Evolutionary conservation across 1,284 basidiomycete genomes (phyloP).

Genomic region (Cryptococcus jaspeensis): DNA sequence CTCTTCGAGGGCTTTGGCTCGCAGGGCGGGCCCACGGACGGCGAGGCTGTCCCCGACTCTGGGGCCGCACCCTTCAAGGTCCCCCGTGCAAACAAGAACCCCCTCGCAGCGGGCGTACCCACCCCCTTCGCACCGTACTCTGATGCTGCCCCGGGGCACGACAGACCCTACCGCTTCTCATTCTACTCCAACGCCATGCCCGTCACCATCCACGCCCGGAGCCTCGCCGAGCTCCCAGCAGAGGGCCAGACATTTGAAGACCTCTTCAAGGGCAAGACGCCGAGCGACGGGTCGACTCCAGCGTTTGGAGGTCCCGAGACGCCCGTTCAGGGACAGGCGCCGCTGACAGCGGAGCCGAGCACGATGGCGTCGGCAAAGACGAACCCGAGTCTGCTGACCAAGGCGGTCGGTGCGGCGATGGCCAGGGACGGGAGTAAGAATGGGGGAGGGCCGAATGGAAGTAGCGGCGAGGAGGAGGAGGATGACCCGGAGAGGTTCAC

Average conservation of each 20-base stretch:
- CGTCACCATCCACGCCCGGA: conserved; percentile 92
- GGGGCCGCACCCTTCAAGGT: conserved; percentile 41
- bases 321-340: conserved; percentile 2
- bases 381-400: conserved; percentile 36
- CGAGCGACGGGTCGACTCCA: conserved; percentile 2
- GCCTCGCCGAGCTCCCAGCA: conserved; percentile 86
- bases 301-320: conserved; percentile 21
- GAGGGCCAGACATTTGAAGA: conserved; percentile 93
- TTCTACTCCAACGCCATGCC: conserved; percentile 95
- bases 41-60: conserved; percentile 39
- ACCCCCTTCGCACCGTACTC: conserved; percentile 32
- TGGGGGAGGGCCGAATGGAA: conserved; percentile 13
- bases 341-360: conserved; percentile 12
- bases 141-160: conserved; percentile 61
- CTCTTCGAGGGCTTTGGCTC: conserved; percentile 72
- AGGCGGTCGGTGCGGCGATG: conserved; percentile 29
- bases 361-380: conserved; percentile 17
- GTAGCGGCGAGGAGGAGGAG: conserved; percentile 20
- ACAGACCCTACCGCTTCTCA: conserved; percentile 93
- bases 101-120: conserved; percentile 8
- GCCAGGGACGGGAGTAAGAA: conserved; percentile 8
- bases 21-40: conserved; percentile 47
- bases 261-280: conserved; percentile 61
- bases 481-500: conserved; percentile 69
- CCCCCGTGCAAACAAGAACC: conserved; percentile 35